A percentile compares a stretch with the other conserved stretches of the same genome.
These are phyloP conservation scores for Cajanus cajan DNA, from an alignment of 306 rosid genomes.

Conservation along the genomic window DNA sequence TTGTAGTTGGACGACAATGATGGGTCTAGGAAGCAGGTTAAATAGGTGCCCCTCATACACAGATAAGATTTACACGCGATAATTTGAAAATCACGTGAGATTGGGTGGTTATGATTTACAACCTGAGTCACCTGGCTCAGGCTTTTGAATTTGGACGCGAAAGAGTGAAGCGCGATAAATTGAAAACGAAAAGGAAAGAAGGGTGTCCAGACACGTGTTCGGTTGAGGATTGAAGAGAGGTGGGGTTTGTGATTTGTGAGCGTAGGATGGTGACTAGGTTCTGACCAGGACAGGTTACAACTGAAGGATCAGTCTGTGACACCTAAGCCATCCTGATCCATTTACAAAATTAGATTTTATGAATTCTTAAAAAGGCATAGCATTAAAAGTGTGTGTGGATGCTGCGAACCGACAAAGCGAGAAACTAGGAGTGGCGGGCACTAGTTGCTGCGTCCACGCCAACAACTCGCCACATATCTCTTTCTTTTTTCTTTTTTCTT, in stretches of 20 bases:
- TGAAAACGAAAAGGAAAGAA: not conserved
- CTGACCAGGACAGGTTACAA: conserved; percentile 7
- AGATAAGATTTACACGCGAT: conserved; percentile 7
- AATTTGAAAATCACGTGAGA: not conserved
- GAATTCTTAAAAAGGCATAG: too few relatives aligned
- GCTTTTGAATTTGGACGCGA: too few relatives aligned
- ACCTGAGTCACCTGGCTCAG: too few relatives aligned
- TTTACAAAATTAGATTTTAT: not conserved
- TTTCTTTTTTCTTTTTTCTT: not conserved
- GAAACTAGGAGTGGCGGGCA: conserved; percentile 18
- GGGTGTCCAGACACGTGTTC: conserved; percentile 43
- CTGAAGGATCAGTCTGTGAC: too few relatives aligned
- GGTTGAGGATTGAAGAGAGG: not conserved
- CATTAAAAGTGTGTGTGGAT: not conserved
- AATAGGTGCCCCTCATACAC: conserved; percentile 40
- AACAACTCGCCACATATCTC: conserved; percentile 52
- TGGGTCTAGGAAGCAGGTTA: not conserved
- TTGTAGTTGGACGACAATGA: not conserved
- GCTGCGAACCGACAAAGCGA: not conserved
- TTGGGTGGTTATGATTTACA: too few relatives aligned
- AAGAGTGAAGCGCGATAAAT: not conserved
- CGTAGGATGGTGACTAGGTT: conserved; percentile 29
- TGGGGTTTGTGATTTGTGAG: not conserved
- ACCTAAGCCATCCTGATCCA: not conserved
- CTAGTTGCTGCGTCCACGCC: conserved; percentile 29